Percentiles rank a stretch among this genome's conserved stretches.
Conservation (phyloP, 495 filamentous ascomycete genomes). For the Cairneyella variabilis region DNA sequence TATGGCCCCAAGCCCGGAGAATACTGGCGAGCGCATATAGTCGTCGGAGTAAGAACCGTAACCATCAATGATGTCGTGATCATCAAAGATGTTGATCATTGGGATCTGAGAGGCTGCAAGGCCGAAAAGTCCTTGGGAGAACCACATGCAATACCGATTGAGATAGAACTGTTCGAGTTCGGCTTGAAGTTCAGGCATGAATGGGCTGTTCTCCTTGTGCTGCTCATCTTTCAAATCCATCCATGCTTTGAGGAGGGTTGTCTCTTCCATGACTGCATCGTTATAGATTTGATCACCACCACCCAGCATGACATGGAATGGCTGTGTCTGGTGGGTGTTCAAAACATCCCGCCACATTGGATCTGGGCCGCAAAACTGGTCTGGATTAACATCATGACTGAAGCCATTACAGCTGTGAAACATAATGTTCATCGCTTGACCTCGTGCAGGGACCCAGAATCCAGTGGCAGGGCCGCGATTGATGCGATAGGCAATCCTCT, state of each 20-base stretch:
- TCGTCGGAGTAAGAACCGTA: conserved; percentile 90
- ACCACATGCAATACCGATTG: conserved; percentile 83
- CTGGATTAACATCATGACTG: conserved; percentile 69
- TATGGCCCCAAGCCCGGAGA: conserved; percentile 81
- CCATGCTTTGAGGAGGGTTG: conserved; percentile 75
- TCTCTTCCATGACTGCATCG: conserved; percentile 72
- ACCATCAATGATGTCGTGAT: conserved; percentile 97
- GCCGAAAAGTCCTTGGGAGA: conserved; percentile 89
- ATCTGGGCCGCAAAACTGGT: conserved; percentile 84
- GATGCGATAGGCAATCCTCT: conserved; percentile 91
- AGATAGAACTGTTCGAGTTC: conserved; percentile 87
- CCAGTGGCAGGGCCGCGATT: conserved; percentile 84
- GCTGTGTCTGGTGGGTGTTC: conserved; percentile 84
- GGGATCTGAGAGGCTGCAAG: conserved; percentile 93
- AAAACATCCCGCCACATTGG: conserved; percentile 95
- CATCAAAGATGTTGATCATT: conserved; percentile 97
- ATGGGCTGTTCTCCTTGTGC: conserved; percentile 69
- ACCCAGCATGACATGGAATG: conserved; percentile 98
- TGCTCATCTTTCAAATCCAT: conserved; percentile 72
- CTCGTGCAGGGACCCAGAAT: conserved; percentile 90
- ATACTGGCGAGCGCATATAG: conserved; percentile 89
- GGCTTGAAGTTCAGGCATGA: conserved; percentile 72
- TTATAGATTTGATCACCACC: conserved; percentile 98
- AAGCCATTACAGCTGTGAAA: conserved; percentile 98
- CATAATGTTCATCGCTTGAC: conserved; percentile 96